Evolutionary conservation across 441 rosid genomes (phyloP).

Genomic region (Breynia disticha): DNA sequence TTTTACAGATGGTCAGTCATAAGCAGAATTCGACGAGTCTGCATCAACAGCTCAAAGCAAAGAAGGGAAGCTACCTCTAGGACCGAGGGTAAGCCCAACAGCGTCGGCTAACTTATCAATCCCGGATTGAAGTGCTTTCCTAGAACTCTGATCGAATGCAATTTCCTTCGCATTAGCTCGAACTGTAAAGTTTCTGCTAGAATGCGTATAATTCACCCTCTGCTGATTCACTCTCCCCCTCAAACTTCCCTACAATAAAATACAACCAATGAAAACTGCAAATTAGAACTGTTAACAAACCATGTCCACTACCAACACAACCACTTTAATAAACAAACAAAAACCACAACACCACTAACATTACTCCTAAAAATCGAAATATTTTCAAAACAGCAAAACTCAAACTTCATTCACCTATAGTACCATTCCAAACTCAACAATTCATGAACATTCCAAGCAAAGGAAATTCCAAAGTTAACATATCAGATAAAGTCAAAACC

Average conservation of each 20-base stretch:
- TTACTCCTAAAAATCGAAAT: too few relatives aligned
- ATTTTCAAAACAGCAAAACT: too few relatives aligned
- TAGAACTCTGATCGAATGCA: conserved; percentile 75
- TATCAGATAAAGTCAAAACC: too few relatives aligned
- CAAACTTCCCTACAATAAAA: conserved; percentile 14
- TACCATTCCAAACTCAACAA: too few relatives aligned
- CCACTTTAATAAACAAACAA: background rate
- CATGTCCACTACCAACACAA: background rate
- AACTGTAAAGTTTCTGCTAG: conserved; percentile 48
- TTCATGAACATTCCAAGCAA: too few relatives aligned
- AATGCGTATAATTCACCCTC: conserved; percentile 42
- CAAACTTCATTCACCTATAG: too few relatives aligned
- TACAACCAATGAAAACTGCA: background rate
- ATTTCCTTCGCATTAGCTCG: conserved; percentile 80
- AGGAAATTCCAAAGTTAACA: too few relatives aligned
- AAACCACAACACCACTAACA: too few relatives aligned
- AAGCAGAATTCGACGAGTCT: too few relatives aligned
- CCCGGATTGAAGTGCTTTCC: conserved; percentile 82
- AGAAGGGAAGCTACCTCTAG: conserved; percentile 57
- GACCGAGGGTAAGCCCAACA: conserved; percentile 94
- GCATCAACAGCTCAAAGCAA: background rate
- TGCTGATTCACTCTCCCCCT: conserved; percentile 43
- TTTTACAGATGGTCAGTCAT: too few relatives aligned
- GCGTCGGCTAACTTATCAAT: conserved; percentile 91
- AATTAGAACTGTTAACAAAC: background rate